Conservation (phyloP, 441 rosid species). For the Corymbia calophylla region DNA sequence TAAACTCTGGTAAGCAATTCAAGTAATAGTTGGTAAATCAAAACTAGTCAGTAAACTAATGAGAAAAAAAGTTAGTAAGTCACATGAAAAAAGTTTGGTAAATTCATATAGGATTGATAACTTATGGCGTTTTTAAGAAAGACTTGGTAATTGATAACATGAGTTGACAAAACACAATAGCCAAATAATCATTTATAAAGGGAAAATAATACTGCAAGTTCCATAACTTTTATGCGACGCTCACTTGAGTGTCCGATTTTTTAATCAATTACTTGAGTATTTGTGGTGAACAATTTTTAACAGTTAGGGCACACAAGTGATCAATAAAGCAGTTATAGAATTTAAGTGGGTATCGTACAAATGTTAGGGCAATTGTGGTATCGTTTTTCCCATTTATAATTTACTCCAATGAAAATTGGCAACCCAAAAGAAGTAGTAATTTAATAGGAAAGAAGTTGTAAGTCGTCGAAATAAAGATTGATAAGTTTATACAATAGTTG, state of each 20-base stretch:
- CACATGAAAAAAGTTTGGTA: neutral
- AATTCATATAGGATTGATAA: neutral
- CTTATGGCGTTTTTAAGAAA: neutral
- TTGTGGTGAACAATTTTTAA: neutral
- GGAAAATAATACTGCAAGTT: neutral
- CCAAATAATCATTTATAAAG: neutral
- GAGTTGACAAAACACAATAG: neutral
- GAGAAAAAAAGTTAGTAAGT: neutral
- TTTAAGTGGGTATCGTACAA: neutral
- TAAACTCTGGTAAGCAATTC: neutral
- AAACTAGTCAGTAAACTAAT: neutral
- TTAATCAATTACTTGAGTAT: neutral
- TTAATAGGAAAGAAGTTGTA: neutral
- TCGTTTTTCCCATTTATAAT: neutral
- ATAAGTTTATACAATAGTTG: neutral
- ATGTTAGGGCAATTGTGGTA: neutral
- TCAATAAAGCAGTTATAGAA: neutral
- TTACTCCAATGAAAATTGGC: neutral
- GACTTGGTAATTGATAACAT: neutral
- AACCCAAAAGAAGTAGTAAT: neutral
- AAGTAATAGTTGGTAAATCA: neutral
- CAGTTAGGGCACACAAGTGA: fast-evolving
- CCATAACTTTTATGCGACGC: neutral
- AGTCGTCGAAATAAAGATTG: neutral
- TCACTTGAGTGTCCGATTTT: neutral